Evolutionary conservation across 768 basidiomycete genomes (phyloP), one percentile per base, ranked within the genome.

Genomic region (Boletus edulis): DNA sequence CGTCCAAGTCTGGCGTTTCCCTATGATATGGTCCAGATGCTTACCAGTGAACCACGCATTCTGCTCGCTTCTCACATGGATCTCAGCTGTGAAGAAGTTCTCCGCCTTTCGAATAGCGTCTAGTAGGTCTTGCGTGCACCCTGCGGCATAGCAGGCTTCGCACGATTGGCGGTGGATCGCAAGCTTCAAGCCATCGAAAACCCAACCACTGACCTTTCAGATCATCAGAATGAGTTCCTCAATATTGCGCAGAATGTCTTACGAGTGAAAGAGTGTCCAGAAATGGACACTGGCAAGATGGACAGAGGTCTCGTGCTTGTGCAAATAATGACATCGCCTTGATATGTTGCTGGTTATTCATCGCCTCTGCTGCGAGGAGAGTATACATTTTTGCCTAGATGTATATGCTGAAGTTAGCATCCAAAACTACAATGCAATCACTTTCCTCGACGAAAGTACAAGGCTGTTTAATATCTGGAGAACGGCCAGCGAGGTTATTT

Each of bases 181-280:
- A 34, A 57, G 41, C 40, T 44, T 52, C 29, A 66, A 31, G 12
- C 13, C 55, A 35, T 54, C 53, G 29, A 65, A 62, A 12, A 29
- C 34, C 63, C 64, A 65, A 18, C 64, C 54, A 10, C 37, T 60
- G 15, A 62, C 44, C 63, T 63, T 37, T 41, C 4, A 39, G 4
- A 14, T 10, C n/a, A 14, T 49, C 24, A 40, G 11, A 8, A 10
- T 40, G 5, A 49, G n/a, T 12, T 45, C 29, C 31, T 9, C 9
- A 8, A 43, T n/a, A 44, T 49, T 2, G 11, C 0, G 35, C 31
- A 15, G 7, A 39, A 35, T 20, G 2, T 9, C 61, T 60, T 45
- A 65, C 64, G 0, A 65, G 51, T 3, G 64, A 66, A 12, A 65
- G 12, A 6, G 51, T 38, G 18, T 60, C 55, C 13, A 60, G 9